phyloP scores from a whole-genome alignment of 352 stramenopile species.

The Thalassiosira sp. region DNA sequence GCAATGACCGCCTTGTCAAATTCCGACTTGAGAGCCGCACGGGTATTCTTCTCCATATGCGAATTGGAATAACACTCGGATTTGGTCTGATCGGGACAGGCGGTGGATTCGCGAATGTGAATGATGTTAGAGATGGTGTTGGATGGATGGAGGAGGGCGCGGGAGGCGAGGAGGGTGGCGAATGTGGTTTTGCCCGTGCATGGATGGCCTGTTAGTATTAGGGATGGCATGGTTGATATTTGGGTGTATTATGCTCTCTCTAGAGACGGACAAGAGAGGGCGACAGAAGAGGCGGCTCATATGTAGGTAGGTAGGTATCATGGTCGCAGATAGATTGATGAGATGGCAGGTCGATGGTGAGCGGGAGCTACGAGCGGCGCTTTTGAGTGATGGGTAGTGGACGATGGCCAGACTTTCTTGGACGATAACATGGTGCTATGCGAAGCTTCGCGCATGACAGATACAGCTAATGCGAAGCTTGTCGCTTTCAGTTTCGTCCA shows the following conservation, averaged over 20 bases:
- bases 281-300: background rate
- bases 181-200: constrained; percentile 73
- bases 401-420: no score
- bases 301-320: no score
- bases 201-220: constrained; percentile 77
- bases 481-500: no score
- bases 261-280: background rate
- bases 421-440: no score
- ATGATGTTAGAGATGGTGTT: constrained; percentile 51
- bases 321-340: no score
- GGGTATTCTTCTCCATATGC: constrained; percentile 65
- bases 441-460: no score
- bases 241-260: background rate
- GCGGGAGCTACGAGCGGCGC: no score
- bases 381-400: no score
- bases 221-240: constrained; percentile 62
- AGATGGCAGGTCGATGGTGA: no score
- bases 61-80: constrained; percentile 65
- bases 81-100: constrained; percentile 59
- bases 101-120: constrained; percentile 69
- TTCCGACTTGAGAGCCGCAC: constrained; percentile 69
- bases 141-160: constrained; percentile 56
- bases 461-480: no score
- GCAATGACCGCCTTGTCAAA: constrained; percentile 61
- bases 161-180: constrained; percentile 57